Base-by-base conservation (phyloP, 2,329 filamentous ascomycete genomes). In the Metarhizium rileyi region DNA sequence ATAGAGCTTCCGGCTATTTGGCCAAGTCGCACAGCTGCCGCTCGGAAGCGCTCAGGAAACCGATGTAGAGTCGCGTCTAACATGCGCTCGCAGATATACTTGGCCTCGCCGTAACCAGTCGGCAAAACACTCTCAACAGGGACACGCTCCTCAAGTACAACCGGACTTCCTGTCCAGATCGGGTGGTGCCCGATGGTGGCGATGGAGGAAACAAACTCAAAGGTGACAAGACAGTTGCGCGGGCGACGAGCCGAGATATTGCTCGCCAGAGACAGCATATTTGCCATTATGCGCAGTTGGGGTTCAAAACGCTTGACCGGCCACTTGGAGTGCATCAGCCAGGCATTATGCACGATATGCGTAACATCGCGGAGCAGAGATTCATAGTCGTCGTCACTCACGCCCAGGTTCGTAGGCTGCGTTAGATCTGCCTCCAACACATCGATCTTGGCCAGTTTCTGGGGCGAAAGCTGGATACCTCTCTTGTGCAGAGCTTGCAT, bases 281-380 rank as follows among this genome's bases (percentile, higher is more conserved):
- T 72, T 2, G 65, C 63, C 65, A 80, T 67, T 14, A 66, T 62
- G 4, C 66, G 56, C 45, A 77, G 66, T 53, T 76, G 73, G 0
- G 65, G 30, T 49, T 71, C 69, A 49, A 72, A 74, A 3, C 70
- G 62, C 45, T 61, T 73, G 8, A 57, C 58, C 3, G 53, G 23
- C 20, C 53, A 41, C 10, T 45, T 49, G 16, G 33, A 18, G 48
- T 63, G 71, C 72, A 77, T 76, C 1, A 68, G 70, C 73, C 73
- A 78, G 0, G 73, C 75, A 45, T 72, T 76, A 57, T 77, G 74
- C 20, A 75, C 50, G 38, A 80, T 69, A 51, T 77, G 70, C 0
- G 76, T 79, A n/a, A n/a, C 8, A 71, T 71, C 2, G 47, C 56
- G 0, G 0, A 62, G 56, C 1, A 79, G 64, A 0, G 46, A 22